Evolutionary conservation across 768 basidiomycete genomes (phyloP).

Genomic region (Phlebiopsis gigantea): DNA sequence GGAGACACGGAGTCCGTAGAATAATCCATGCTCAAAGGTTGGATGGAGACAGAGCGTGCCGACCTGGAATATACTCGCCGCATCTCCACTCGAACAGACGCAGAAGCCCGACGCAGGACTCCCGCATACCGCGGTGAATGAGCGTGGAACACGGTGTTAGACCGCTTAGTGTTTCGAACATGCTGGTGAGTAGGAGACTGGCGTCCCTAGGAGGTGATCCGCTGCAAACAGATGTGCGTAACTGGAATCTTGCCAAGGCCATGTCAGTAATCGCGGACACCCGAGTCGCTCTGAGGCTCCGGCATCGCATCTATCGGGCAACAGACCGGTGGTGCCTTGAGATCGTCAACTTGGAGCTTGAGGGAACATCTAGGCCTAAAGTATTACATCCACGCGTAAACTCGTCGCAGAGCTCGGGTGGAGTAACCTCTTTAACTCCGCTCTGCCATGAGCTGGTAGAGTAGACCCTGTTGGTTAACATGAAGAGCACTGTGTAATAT

Average conservation of each 20-base stretch:
- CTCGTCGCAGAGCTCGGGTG: neutral
- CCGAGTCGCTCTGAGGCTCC: neutral
- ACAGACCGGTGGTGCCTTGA: neutral
- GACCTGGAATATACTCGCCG: neutral
- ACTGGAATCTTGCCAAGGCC: neutral
- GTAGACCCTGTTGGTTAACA: too few relatives aligned
- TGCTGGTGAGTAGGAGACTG: neutral
- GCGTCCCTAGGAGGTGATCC: neutral
- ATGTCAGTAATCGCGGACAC: neutral
- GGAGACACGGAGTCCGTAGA: neutral
- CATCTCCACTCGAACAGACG: neutral
- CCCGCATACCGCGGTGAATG: neutral
- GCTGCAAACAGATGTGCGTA: neutral
- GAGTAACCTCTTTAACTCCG: neutral
- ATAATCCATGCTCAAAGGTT: too few relatives aligned
- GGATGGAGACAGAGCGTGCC: neutral
- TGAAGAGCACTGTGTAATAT: too few relatives aligned
- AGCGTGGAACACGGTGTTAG: constrained; percentile 1
- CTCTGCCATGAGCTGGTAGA: too few relatives aligned
- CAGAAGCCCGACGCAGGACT: neutral
- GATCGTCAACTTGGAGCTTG: neutral
- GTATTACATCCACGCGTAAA: neutral
- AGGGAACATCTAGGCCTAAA: neutral
- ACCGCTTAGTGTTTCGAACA: neutral
- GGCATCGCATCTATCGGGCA: neutral